A percentile compares a stretch with the other conserved stretches of the same genome.
These are phyloP conservation scores for Trichosporon asahii DNA, from an alignment of 1,284 basidiomycete genomes.

Conservation along the genomic window DNA sequence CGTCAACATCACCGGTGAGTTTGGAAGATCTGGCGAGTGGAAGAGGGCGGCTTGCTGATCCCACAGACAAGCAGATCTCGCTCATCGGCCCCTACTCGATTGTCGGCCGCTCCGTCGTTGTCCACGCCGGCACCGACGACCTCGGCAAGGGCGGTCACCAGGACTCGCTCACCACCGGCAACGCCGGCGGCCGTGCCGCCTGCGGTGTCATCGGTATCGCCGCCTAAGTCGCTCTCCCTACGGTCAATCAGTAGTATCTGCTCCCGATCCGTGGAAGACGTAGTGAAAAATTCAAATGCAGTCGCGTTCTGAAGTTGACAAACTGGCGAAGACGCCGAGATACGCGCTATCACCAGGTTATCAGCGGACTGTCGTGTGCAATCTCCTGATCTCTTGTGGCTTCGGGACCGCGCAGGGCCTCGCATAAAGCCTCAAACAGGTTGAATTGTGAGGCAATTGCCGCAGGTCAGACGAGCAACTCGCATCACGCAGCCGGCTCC, in stretches of 20 bases:
- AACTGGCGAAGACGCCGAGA: not conserved
- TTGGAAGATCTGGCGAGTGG: not conserved
- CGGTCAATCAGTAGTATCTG: not conserved
- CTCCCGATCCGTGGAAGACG: not conserved
- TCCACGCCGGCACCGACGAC: slow-evolving; percentile 70
- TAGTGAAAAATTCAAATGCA: slow-evolving; percentile 7
- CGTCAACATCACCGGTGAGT: slow-evolving; percentile 56
- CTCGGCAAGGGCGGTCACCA: slow-evolving; percentile 65
- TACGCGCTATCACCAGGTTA: not conserved
- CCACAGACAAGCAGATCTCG: slow-evolving; percentile 60
- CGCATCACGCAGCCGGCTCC: not conserved
- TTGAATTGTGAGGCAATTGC: not conserved
- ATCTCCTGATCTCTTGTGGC: too few species aligned
- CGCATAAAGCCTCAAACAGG: not conserved
- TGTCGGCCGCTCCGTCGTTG: slow-evolving; percentile 59
- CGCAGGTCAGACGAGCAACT: not conserved
- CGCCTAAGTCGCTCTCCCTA: slow-evolving; percentile 22
- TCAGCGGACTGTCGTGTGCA: not conserved
- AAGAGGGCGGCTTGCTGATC: not conserved
- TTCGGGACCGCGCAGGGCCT: not conserved
- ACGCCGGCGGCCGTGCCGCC: slow-evolving; percentile 66
- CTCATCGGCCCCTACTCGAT: slow-evolving; percentile 68
- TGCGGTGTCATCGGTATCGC: slow-evolving; percentile 62
- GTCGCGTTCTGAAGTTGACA: not conserved
- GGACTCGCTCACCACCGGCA: slow-evolving; percentile 69